phyloP scores from a whole-genome alignment of 2,329 filamentous ascomycete genomes.

The Colletotrichum liaoningense region DNA sequence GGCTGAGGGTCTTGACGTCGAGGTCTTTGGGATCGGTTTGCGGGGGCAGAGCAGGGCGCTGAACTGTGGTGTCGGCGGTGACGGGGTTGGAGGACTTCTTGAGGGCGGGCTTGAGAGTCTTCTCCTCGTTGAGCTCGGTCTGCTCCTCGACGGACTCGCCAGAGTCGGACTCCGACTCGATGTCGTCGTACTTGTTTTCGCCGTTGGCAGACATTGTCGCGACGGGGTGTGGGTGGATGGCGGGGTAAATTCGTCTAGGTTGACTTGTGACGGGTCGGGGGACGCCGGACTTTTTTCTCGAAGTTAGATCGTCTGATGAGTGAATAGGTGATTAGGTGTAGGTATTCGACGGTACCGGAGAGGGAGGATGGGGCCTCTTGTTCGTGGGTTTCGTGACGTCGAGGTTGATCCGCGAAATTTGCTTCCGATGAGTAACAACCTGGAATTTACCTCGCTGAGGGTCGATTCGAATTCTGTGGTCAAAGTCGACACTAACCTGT shows the following conservation, averaged over 20 bases:
- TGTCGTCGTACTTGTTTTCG: conserved; percentile 75
- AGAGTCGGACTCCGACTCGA: conserved; percentile 77
- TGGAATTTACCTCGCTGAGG: conserved; percentile 44
- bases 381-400: conserved; percentile 36
- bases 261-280: conserved; percentile 20
- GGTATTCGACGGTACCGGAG: conserved; percentile 18
- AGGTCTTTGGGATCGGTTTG: conserved; percentile 94
- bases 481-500: conserved; percentile 54
- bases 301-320: conserved; percentile 13
- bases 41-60: conserved; percentile 73
- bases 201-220: conserved; percentile 65
- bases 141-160: conserved; percentile 73
- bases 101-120: conserved; percentile 84
- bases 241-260: conserved; percentile 40
- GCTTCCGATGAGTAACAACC: background rate
- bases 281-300: conserved; percentile 13
- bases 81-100: conserved; percentile 71
- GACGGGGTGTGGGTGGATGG: conserved; percentile 35
- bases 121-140: conserved; percentile 62
- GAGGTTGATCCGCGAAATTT: conserved; percentile 41
- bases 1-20: conserved; percentile 82
- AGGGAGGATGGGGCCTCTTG: conserved; percentile 30
- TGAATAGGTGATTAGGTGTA: background rate
- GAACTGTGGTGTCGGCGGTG: conserved; percentile 66
- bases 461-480: conserved; percentile 54